These are phyloP conservation scores for Ulota crispa DNA, from an alignment of 225 moss, liverwort and hornwort genomes.

Conservation along the genomic window DNA sequence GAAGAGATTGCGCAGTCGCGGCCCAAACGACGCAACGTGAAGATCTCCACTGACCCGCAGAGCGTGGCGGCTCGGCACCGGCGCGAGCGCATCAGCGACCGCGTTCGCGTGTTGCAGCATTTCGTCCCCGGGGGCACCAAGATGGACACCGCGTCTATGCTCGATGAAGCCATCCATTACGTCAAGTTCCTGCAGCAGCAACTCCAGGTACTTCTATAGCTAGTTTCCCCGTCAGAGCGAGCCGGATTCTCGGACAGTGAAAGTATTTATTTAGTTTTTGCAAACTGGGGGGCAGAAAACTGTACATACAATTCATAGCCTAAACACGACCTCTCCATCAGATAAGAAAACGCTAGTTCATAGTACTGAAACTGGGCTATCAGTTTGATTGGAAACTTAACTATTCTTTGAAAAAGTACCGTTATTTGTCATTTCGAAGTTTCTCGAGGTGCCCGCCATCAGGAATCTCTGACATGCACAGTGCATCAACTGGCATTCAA, in stretches of 20 bases:
- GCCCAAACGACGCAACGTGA: constrained; percentile 82
- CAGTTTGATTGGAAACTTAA: too few relatives aligned
- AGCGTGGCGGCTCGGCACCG: constrained; percentile 84
- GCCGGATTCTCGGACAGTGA: too few relatives aligned
- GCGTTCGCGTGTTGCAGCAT: constrained; percentile 75
- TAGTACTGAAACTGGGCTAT: too few relatives aligned
- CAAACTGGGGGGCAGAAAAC: too few relatives aligned
- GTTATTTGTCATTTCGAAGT: too few relatives aligned
- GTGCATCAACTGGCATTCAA: background rate
- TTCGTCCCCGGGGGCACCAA: constrained; percentile 83
- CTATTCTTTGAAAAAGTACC: too few relatives aligned
- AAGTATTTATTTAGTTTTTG: too few relatives aligned
- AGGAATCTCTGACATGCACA: too few relatives aligned
- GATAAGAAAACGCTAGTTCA: too few relatives aligned
- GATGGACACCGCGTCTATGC: constrained; percentile 94
- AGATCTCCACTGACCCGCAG: constrained; percentile 85
- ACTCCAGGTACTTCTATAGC: constrained; percentile 53
- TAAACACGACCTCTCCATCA: too few relatives aligned
- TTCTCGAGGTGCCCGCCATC: too few relatives aligned
- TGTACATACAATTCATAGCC: too few relatives aligned
- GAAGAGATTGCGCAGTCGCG: constrained; percentile 68
- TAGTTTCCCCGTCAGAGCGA: background rate
- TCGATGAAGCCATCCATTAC: constrained; percentile 81
- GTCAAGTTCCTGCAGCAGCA: constrained; percentile 75
- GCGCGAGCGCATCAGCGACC: constrained; percentile 75